Conservation (phyloP, 192 early-diverging fungal species). For the Coemansia sp. region DNA sequence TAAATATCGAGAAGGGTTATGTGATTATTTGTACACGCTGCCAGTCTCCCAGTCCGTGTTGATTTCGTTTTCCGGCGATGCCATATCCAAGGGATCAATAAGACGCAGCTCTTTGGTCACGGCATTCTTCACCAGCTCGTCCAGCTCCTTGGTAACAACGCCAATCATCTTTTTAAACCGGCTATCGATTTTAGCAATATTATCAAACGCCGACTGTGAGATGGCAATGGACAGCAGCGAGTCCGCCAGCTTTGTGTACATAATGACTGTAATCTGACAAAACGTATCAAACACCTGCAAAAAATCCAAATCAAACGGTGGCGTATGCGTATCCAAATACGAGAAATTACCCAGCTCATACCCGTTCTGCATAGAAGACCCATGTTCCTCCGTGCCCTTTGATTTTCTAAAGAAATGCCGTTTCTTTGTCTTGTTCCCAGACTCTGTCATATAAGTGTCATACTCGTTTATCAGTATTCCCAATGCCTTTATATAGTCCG, state of each 20-base stretch:
- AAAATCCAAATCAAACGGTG: conserved; percentile 70
- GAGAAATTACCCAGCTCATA: conserved; percentile 53
- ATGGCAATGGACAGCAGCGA: conserved; percentile 40
- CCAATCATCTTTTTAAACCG: conserved; percentile 70
- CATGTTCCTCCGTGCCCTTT: conserved; percentile 42
- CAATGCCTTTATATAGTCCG: conserved; percentile 67
- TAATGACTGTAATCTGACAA: conserved; percentile 63
- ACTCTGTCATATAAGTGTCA: conserved; percentile 51
- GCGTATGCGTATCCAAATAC: conserved; percentile 54
- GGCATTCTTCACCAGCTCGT: conserved; percentile 61
- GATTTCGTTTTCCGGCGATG: conserved; percentile 48
- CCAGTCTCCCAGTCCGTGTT: conserved; percentile 54
- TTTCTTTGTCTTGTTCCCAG: conserved; percentile 48
- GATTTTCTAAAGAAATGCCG: conserved; percentile 55
- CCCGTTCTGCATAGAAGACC: conserved; percentile 23
- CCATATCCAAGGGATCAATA: conserved; percentile 61
- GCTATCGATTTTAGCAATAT: conserved; percentile 65
- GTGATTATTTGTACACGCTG: conserved; percentile 43
- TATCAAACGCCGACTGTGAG: conserved; percentile 63
- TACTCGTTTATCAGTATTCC: conserved; percentile 64
- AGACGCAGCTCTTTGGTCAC: conserved; percentile 64
- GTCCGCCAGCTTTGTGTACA: conserved; percentile 60
- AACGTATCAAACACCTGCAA: conserved; percentile 69
- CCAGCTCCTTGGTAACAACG: conserved; percentile 66
- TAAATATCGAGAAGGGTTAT: too few species aligned